Evolutionary conservation across 495 filamentous ascomycete species (phyloP).

Genomic region (Apodospora peruviana): DNA sequence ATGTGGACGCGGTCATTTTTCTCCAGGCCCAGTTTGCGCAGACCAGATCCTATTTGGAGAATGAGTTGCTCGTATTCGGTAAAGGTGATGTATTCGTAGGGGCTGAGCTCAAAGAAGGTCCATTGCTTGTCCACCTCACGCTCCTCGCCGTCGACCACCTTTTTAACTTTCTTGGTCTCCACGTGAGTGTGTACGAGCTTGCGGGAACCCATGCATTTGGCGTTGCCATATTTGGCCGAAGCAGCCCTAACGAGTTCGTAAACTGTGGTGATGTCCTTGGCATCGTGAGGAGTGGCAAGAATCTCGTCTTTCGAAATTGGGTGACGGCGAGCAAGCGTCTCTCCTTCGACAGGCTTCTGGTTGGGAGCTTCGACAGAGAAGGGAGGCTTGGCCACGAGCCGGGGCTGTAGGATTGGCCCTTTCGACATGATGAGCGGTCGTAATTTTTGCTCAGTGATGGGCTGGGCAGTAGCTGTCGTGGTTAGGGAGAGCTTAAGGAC

Average conservation of each 20-base stretch:
- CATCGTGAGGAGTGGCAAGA: slow-evolving; percentile 45
- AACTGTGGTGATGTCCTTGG: slow-evolving; percentile 70
- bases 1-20: slow-evolving; percentile 75
- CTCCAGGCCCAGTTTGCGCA: slow-evolving; percentile 73
- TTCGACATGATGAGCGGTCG: slow-evolving; percentile 32
- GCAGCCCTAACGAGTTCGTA: slow-evolving; percentile 80
- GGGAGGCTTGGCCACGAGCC: slow-evolving; percentile 56
- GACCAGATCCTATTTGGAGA: slow-evolving; percentile 67
- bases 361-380: slow-evolving; percentile 79
- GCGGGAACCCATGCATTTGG: slow-evolving; percentile 76
- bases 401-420: slow-evolving; percentile 53
- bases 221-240: slow-evolving; percentile 79
- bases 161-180: slow-evolving; percentile 97
- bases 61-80: slow-evolving; percentile 77
- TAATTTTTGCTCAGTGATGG: neutral
- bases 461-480: neutral
- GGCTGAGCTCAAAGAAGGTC: slow-evolving; percentile 90
- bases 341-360: slow-evolving; percentile 65
- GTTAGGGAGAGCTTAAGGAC: no score
- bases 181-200: slow-evolving; percentile 77
- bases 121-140: slow-evolving; percentile 90
- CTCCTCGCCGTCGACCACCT: slow-evolving; percentile 86
- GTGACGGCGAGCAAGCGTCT: slow-evolving; percentile 85
- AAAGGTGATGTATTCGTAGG: slow-evolving; percentile 82
- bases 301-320: slow-evolving; percentile 67